A percentile compares a stretch with the other conserved stretches of the same genome.
phyloP scores from a whole-genome alignment of 176 grass and related monocot species.

The Carex pumila region DNA sequence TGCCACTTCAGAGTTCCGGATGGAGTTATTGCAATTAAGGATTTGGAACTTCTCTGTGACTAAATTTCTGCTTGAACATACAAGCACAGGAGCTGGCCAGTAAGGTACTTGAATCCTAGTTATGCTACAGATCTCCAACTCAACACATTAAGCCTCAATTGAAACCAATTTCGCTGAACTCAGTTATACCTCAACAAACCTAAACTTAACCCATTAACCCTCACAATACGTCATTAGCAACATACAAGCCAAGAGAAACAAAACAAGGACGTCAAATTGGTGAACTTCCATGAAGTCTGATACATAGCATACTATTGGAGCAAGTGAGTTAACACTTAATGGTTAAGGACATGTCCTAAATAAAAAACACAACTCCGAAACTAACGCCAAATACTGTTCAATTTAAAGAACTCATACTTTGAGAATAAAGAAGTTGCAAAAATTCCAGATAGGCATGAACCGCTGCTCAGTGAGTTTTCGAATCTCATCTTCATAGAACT shows the following conservation, averaged over 20 bases:
- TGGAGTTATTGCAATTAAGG: neutral
- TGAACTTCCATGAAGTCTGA: neutral
- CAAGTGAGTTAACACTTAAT: constrained; percentile 20
- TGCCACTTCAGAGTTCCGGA: neutral
- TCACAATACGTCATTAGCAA: neutral
- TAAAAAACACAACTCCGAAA: neutral
- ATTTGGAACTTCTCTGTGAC: neutral
- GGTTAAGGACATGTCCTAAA: neutral
- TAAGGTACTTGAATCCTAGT: neutral
- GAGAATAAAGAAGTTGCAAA: constrained; percentile 99
- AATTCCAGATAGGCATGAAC: constrained; percentile 90
- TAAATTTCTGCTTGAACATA: neutral
- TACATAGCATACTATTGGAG: constrained; percentile 4
- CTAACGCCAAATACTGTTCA: neutral
- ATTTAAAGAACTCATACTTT: constrained; percentile 44
- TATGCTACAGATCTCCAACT: neutral
- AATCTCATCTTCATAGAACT: constrained; percentile 97
- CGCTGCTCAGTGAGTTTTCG: constrained; percentile 91
- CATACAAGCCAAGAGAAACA: constrained; percentile 18
- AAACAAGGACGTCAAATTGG: constrained; percentile 3
- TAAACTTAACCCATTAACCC: neutral
- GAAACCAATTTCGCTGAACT: neutral
- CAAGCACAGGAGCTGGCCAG: neutral
- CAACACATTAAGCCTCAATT: neutral
- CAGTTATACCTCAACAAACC: neutral